Evolutionary conservation across 2,329 filamentous ascomycete genomes (phyloP).

Genomic region (Volutella citrinella): DNA sequence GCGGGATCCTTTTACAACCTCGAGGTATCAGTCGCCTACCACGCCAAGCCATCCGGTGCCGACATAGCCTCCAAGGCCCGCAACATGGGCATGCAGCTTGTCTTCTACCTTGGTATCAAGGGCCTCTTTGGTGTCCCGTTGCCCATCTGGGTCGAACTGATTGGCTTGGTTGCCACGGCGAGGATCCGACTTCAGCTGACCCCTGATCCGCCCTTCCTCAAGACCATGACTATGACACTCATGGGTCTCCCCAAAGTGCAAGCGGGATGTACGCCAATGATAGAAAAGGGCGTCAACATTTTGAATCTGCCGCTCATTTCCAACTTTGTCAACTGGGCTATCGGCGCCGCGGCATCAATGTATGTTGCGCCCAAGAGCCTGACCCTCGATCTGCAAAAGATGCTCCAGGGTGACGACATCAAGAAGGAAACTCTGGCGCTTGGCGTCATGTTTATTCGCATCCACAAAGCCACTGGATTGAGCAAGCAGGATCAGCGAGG

Average conservation of each 20-base stretch:
- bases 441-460: slow-evolving; percentile 88
- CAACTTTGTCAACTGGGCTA: slow-evolving; percentile 95
- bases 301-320: slow-evolving; percentile 90
- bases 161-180: slow-evolving; percentile 84
- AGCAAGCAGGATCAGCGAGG: slow-evolving; percentile 89
- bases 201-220: slow-evolving; percentile 88
- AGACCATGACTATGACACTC: slow-evolving; percentile 86
- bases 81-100: slow-evolving; percentile 95
- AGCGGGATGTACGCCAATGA: slow-evolving; percentile 87
- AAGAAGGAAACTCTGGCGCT: slow-evolving; percentile 84
- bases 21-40: slow-evolving; percentile 87
- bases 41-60: slow-evolving; percentile 71
- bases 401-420: slow-evolving; percentile 88
- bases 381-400: slow-evolving; percentile 85
- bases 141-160: slow-evolving; percentile 86
- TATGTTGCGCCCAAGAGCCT: slow-evolving; percentile 95
- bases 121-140: slow-evolving; percentile 86
- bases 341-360: slow-evolving; percentile 80
- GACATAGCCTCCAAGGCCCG: slow-evolving; percentile 77
- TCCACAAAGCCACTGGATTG: slow-evolving; percentile 81
- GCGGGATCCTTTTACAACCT: slow-evolving; percentile 92
- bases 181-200: slow-evolving; percentile 80
- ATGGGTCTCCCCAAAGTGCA: slow-evolving; percentile 91
- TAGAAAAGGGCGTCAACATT: slow-evolving; percentile 87
- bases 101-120: slow-evolving; percentile 90